Conservation (phyloP, 2,329 filamentous ascomycete genomes). For the Diaporthe aspalathi region DNA sequence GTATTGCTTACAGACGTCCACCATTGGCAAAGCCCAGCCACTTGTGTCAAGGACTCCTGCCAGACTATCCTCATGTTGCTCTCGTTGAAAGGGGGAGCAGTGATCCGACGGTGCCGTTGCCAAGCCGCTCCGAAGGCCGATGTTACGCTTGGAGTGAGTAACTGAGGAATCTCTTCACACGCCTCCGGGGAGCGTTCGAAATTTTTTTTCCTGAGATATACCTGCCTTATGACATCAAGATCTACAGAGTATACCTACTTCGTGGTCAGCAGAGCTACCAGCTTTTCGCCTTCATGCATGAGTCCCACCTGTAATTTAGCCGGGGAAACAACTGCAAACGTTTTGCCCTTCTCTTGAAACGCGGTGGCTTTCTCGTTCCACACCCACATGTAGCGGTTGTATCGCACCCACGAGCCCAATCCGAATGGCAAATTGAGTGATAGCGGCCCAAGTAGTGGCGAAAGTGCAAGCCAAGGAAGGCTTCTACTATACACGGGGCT, state of each 20-base stretch:
- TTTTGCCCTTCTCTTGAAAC: constrained; percentile 16
- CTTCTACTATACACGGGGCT: constrained; percentile 13
- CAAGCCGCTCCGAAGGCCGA: constrained; percentile 4
- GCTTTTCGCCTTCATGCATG: accelerated
- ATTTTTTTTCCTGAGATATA: constrained; percentile 17
- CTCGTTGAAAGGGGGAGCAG: constrained; percentile 30
- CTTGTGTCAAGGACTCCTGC: constrained; percentile 24
- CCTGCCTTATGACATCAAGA: constrained; percentile 15
- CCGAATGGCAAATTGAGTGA: constrained; percentile 17
- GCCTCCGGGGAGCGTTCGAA: background rate
- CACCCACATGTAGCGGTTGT: constrained; percentile 16
- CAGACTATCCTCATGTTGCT: constrained; percentile 30
- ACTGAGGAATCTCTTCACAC: background rate
- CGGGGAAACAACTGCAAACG: background rate
- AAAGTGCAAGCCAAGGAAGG: background rate
- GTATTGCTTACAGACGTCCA: background rate
- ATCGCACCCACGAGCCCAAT: constrained; percentile 10
- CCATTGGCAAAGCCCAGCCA: background rate
- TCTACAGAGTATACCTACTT: background rate
- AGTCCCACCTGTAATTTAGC: background rate
- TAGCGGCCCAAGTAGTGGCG: background rate
- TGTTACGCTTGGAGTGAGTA: constrained; percentile 9
- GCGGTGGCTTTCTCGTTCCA: background rate
- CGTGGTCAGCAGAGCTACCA: background rate
- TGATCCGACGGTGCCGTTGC: constrained; percentile 31